Evolutionary conservation across 2,329 filamentous ascomycete species (phyloP).

Genomic region (Exserohilum turcica): DNA sequence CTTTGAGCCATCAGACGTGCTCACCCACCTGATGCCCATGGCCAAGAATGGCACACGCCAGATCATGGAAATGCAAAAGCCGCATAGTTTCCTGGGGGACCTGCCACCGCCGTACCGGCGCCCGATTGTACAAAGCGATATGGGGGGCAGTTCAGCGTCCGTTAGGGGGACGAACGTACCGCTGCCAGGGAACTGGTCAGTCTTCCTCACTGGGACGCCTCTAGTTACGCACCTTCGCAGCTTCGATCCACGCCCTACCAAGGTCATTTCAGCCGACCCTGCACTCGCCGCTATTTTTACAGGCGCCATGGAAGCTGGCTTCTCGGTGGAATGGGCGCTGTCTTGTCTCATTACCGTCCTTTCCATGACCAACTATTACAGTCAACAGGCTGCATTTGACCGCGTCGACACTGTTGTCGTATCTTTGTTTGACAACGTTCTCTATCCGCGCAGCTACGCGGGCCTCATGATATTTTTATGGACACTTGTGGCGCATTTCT

Average conservation of each 20-base stretch:
- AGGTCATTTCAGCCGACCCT: slow-evolving; percentile 12
- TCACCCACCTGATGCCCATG: background rate
- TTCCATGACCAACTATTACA: slow-evolving; percentile 16
- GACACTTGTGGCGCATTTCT: slow-evolving; percentile 2
- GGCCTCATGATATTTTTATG: slow-evolving; percentile 8
- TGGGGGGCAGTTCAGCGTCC: slow-evolving; percentile 1
- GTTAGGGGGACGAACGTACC: background rate
- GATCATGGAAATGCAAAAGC: slow-evolving; percentile 8
- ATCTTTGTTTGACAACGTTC: slow-evolving; percentile 11
- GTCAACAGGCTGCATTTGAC: slow-evolving; percentile 16
- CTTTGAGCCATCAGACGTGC: slow-evolving; percentile 2
- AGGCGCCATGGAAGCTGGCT: background rate
- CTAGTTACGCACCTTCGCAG: background rate
- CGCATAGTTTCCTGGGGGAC: slow-evolving; percentile 4
- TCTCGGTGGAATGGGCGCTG: slow-evolving; percentile 12
- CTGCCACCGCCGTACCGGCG: slow-evolving; percentile 1
- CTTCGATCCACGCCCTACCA: background rate
- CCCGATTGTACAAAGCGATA: slow-evolving; percentile 10
- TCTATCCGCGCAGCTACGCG: slow-evolving; percentile 3
- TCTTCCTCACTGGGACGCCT: slow-evolving; percentile 6
- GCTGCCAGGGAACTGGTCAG: slow-evolving; percentile 6
- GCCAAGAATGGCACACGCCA: background rate
- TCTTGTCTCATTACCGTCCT: slow-evolving; percentile 18
- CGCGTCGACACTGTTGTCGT: slow-evolving; percentile 3
- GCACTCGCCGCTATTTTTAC: slow-evolving; percentile 11